Percentiles rank a stretch among this genome's conserved stretches.
phyloP scores from a whole-genome alignment of 2,329 filamentous ascomycete genomes.

The Celoporthe dispersa region DNA sequence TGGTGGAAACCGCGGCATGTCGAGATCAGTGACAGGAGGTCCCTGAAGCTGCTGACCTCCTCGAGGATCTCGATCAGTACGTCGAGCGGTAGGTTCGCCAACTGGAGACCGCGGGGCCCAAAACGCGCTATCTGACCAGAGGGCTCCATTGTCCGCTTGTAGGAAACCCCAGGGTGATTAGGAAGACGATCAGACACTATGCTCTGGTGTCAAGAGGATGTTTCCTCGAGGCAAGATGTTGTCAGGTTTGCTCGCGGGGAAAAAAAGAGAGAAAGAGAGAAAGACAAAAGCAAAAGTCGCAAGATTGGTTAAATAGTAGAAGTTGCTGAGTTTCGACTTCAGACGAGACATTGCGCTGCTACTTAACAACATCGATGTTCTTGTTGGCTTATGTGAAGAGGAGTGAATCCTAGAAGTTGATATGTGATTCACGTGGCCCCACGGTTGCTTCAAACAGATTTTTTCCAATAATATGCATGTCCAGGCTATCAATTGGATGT shows the following conservation, averaged over 20 bases:
- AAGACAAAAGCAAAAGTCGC: no score
- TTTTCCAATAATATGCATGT: neutral
- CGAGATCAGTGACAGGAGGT: neutral
- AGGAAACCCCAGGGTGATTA: no score
- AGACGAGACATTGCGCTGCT: neutral
- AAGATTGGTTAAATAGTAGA: no score
- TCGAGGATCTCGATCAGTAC: neutral
- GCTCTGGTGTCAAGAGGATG: no score
- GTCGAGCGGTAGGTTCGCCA: neutral
- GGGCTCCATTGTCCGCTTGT: neutral
- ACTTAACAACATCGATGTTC: neutral
- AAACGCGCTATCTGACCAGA: neutral
- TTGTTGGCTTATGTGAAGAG: neutral
- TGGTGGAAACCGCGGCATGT: neutral
- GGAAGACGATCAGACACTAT: no score
- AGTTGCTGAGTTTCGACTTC: no score
- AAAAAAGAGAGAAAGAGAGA: no score
- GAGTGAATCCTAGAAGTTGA: neutral
- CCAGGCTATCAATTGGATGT: neutral
- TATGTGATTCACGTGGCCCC: neutral
- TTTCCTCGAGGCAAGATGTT: no score
- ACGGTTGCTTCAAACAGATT: no score
- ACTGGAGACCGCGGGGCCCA: neutral
- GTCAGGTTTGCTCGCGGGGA: no score
- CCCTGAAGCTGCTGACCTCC: neutral